Evolutionary conservation across 2,329 filamentous ascomycete genomes (phyloP), one percentile per base, ranked within the genome.

Genomic region (Arthroderma uncinatum): DNA sequence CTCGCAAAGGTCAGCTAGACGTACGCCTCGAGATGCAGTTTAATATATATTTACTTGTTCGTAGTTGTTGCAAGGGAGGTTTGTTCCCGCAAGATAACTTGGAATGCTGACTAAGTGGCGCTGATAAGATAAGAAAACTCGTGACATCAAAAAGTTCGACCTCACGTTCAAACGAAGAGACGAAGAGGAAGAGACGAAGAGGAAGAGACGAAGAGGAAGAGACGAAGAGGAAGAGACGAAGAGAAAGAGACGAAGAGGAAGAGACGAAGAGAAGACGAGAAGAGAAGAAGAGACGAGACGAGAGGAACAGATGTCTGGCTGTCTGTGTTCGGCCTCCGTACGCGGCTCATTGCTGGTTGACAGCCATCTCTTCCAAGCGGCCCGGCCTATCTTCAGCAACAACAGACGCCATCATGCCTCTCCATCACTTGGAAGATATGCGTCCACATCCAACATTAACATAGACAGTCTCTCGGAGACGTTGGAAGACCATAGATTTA

Each of bases 401-500:
- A 57, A 34, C 14, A 53, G 61, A 68, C 59, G 30, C n/a, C 59
- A 57, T 30, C 59, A 59, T 56, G 52, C 55, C 30, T 58, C 53
- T 37, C 53, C 55, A 25, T 42, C 53, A 3, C 53, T 25, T 10
- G 53, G 57, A 19, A 48, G 57, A 40, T 48, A 54, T 37, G 28
- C 37, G 12, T 19, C 21, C 40, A 50, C 39, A 16, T 42, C 42
- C 14, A 40, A 36, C 21, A 62, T 71, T 48, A 58, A 65, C 40
- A 59, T 63, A 21, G 58, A 60, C 28, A 69, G 67, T 56, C 67
- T 71, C 6, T 54, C 55, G 25, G 63, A 66, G 47, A 73, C 71
- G 6, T 63, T 73, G 14, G 64, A 68, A 54, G 66, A 67, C 39
- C 69, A 72, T 60, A 67, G 70, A 52, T 61, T 60, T 30, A 60